Evolutionary conservation across 2,329 filamentous ascomycete genomes (phyloP).

Genomic region (Colletotrichum musae): DNA sequence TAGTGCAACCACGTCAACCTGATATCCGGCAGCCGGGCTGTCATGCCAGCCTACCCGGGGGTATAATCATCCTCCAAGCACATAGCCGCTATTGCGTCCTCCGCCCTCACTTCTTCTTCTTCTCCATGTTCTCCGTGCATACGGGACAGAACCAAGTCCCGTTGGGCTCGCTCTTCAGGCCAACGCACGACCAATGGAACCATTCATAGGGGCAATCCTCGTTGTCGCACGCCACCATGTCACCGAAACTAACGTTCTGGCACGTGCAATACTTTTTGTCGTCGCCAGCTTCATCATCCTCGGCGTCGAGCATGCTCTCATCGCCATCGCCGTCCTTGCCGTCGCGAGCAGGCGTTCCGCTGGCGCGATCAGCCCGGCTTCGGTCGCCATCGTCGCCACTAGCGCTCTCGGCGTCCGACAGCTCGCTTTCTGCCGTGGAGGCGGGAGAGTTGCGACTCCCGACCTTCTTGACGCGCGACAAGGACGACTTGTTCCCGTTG

Average conservation of each 20-base stretch:
- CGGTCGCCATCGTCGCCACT: slow-evolving; percentile 67
- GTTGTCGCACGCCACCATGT: slow-evolving; percentile 93
- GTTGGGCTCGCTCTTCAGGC: slow-evolving; percentile 76
- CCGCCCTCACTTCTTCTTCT: slow-evolving; percentile 42
- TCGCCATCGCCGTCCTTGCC: slow-evolving; percentile 62
- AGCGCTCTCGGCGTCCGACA: slow-evolving; percentile 73
- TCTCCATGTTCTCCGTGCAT: slow-evolving; percentile 69
- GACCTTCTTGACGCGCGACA: slow-evolving; percentile 74
- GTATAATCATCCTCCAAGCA: slow-evolving; percentile 32
- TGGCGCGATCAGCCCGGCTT: slow-evolving; percentile 40
- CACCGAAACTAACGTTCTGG: slow-evolving; percentile 86
- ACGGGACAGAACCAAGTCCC: slow-evolving; percentile 78
- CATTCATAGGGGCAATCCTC: slow-evolving; percentile 85
- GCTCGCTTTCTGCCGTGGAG: slow-evolving; percentile 74
- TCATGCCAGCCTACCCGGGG: slow-evolving; percentile 12
- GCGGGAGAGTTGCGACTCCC: slow-evolving; percentile 73
- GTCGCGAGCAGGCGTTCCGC: slow-evolving; percentile 48
- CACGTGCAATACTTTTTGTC: slow-evolving; percentile 89
- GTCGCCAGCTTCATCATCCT: slow-evolving; percentile 80
- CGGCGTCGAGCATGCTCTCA: slow-evolving; percentile 68
- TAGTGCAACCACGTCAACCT: no score
- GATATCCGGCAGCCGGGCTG: neutral
- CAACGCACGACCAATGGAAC: slow-evolving; percentile 87
- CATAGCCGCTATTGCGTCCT: neutral
- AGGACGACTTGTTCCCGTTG: slow-evolving; percentile 68